Conservation (phyloP, 805 yeast species). For the Yarrowia divulgata region DNA sequence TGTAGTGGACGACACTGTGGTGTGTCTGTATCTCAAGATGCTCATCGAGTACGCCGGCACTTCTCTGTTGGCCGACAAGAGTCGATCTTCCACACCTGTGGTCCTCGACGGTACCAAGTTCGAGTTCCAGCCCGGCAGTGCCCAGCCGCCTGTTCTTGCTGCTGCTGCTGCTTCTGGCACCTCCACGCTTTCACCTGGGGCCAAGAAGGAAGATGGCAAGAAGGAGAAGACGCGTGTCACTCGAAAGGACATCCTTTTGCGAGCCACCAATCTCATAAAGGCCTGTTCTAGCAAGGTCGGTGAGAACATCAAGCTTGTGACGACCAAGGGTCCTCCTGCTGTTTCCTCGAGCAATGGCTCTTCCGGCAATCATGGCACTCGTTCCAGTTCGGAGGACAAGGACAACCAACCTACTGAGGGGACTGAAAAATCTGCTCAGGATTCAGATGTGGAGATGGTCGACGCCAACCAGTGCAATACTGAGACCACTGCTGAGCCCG, state of each 20-base stretch:
- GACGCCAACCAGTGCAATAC: conserved; percentile 5
- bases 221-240: conserved; percentile 39
- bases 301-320: conserved; percentile 31
- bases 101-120: conserved; percentile 6
- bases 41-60: conserved; percentile 45
- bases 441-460: conserved; percentile 12
- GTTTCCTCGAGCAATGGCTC: conserved; percentile 4
- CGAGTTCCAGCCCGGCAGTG: conserved; percentile 19
- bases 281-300: conserved; percentile 26
- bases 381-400: conserved; percentile 14
- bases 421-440: conserved; percentile 12
- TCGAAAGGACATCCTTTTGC: conserved; percentile 33
- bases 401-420: conserved; percentile 18
- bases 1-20: conserved; percentile 76
- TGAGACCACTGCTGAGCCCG: conserved; percentile 16
- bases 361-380: conserved; percentile 1
- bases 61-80: conserved; percentile 23
- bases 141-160: neutral
- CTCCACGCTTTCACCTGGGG: too few species aligned
- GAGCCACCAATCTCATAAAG: conserved; percentile 30
- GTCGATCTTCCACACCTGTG: conserved; percentile 27
- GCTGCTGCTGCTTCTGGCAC: neutral
- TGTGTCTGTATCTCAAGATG: conserved; percentile 63
- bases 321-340: conserved; percentile 27
- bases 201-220: conserved; percentile 27